phyloP scores from a whole-genome alignment of 23 red algal species.

The Gracilaria caudata region DNA sequence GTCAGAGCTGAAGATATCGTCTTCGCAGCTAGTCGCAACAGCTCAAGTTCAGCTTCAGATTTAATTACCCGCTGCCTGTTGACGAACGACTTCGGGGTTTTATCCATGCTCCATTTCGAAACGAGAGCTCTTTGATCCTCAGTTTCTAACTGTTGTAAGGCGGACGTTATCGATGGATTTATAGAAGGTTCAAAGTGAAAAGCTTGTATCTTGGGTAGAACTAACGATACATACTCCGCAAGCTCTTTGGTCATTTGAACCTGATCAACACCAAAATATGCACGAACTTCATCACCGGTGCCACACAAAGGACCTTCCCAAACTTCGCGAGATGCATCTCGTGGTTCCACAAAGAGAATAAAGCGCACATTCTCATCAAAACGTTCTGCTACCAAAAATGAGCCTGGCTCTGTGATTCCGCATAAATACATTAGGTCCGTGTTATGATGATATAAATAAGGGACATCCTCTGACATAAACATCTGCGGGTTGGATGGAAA shows the following conservation, averaged over 20 bases:
- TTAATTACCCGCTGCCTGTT: conserved; percentile 69
- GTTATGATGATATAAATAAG: conserved; percentile 80
- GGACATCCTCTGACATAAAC: conserved; percentile 84
- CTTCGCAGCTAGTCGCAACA: conserved; percentile 60
- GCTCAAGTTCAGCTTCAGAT: conserved; percentile 70
- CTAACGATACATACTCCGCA: background rate
- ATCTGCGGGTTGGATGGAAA: conserved; percentile 72
- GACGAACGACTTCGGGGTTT: conserved; percentile 45
- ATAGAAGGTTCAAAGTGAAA: conserved; percentile 72
- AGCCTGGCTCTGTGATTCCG: conserved; percentile 72
- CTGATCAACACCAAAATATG: conserved; percentile 56
- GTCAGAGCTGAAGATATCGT: conserved; percentile 58
- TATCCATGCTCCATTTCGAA: conserved; percentile 25
- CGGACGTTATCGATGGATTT: conserved; percentile 56
- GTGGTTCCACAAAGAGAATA: conserved; percentile 62
- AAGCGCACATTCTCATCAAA: conserved; percentile 1
- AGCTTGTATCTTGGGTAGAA: conserved; percentile 16
- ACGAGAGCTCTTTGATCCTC: conserved; percentile 33
- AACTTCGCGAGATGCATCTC: conserved; percentile 72
- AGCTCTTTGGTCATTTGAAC: conserved; percentile 13
- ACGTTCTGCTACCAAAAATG: conserved; percentile 59
- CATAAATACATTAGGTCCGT: conserved; percentile 81
- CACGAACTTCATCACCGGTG: conserved; percentile 44
- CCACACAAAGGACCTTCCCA: conserved; percentile 90
- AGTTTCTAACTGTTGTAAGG: conserved; percentile 19